These are phyloP conservation scores for Aspergillus heteromorphus DNA, from an alignment of 495 filamentous ascomycete genomes.

Conservation along the genomic window DNA sequence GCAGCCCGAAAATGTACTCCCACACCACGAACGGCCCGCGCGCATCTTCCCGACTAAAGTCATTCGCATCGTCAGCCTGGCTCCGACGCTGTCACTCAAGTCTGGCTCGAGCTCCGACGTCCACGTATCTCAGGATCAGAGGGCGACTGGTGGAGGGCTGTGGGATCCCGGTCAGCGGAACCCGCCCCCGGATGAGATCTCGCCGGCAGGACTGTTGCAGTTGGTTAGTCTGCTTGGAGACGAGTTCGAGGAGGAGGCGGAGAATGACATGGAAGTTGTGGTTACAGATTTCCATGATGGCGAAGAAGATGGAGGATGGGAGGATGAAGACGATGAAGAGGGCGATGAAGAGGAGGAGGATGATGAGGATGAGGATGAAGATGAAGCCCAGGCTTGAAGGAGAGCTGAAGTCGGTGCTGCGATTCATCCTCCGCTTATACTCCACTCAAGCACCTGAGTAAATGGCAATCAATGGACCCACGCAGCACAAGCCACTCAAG, in stretches of 20 bases:
- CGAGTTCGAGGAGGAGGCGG: slow-evolving; percentile 17
- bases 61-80: slow-evolving; percentile 33
- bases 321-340: neutral
- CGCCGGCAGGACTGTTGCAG: slow-evolving; percentile 24
- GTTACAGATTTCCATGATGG: neutral
- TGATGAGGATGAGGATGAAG: slow-evolving; percentile 1
- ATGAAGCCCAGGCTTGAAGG: neutral
- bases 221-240: slow-evolving; percentile 28
- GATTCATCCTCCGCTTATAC: no score
- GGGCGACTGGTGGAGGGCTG: slow-evolving; percentile 1
- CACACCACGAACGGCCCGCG: slow-evolving; percentile 15
- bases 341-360: neutral
- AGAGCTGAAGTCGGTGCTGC: no score
- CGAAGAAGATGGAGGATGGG: neutral
- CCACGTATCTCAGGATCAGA: neutral
- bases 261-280: neutral
- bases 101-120: neutral
- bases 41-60: slow-evolving; percentile 36
- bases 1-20: slow-evolving; percentile 7
- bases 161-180: slow-evolving; percentile 6
- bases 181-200: slow-evolving; percentile 11
- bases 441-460: no score
- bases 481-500: no score
- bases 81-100: slow-evolving; percentile 17
- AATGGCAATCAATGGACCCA: no score